phyloP scores from a whole-genome alignment of 2,329 filamentous ascomycete genomes.

The Aspergillus ustus region DNA sequence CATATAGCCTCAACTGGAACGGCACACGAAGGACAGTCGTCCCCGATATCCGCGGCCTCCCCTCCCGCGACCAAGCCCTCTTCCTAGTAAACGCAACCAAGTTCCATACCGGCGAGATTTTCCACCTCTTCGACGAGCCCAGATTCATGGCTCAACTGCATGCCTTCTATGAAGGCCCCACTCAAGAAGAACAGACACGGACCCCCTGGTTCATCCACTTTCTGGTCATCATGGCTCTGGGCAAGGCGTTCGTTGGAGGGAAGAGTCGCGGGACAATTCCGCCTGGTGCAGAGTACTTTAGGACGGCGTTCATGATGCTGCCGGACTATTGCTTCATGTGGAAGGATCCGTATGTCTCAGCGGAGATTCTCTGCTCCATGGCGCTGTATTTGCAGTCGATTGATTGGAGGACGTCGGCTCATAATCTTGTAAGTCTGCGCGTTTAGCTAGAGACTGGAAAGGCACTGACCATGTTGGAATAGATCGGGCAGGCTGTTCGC shows the following conservation, averaged over 20 bases:
- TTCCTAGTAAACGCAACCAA: conserved; percentile 12
- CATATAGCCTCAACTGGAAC: conserved; percentile 6
- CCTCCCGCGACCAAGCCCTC: conserved; percentile 5
- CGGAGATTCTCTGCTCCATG: conserved; percentile 14
- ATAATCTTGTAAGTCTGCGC: conserved; percentile 3
- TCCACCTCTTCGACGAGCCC: conserved; percentile 12
- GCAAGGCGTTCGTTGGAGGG: conserved; percentile 13
- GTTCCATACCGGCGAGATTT: conserved; percentile 12
- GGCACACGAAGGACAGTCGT: background rate
- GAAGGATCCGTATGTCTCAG: conserved; percentile 6
- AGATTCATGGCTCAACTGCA: conserved; percentile 13
- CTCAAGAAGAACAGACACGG: background rate
- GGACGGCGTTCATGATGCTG: conserved; percentile 10
- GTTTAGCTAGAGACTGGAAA: background rate
- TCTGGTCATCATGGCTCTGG: conserved; percentile 11
- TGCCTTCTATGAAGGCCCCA: conserved; percentile 6
- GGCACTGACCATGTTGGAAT: too few species aligned
- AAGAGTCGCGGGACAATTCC: background rate
- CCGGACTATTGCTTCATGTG: conserved; percentile 12
- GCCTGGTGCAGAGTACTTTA: conserved; percentile 9
- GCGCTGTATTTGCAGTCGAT: conserved; percentile 14
- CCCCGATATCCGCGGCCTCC: conserved; percentile 7
- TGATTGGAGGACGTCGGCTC: conserved; percentile 13
- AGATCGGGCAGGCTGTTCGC: conserved; percentile 13
- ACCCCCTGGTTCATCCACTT: conserved; percentile 12